These are phyloP conservation scores for Colletotrichum sp. DNA, from an alignment of 2,329 filamentous ascomycete species.

Conservation along the genomic window DNA sequence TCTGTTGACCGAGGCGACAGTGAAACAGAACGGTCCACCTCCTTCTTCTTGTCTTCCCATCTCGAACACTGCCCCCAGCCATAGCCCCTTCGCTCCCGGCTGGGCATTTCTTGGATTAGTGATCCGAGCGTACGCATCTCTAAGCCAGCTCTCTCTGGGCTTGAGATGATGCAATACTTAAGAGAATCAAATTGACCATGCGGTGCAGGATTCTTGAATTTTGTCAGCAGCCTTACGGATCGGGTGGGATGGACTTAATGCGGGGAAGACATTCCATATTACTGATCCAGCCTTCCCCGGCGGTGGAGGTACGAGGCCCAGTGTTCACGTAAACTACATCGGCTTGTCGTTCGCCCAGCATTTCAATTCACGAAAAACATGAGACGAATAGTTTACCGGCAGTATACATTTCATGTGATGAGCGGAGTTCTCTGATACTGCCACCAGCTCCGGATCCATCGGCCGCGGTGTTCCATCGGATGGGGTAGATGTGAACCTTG, in stretches of 20 bases:
- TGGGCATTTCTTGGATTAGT: not conserved
- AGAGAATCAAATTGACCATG: not conserved
- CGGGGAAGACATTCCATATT: not conserved
- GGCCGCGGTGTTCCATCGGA: slow-evolving; percentile 35
- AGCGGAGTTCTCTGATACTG: slow-evolving; percentile 39
- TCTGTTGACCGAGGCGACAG: not conserved
- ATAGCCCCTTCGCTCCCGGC: not conserved
- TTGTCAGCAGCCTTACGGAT: not conserved
- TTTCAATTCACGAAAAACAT: not conserved
- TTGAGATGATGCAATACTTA: not conserved
- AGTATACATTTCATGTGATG: not conserved
- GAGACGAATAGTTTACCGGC: not conserved
- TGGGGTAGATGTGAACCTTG: slow-evolving; percentile 38
- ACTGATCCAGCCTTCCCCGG: not conserved
- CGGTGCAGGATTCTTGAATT: not conserved
- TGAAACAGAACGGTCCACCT: not conserved
- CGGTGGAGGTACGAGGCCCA: not conserved
- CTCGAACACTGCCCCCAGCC: not conserved
- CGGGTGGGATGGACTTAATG: not conserved
- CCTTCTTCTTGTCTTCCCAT: not conserved
- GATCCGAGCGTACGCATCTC: not conserved
- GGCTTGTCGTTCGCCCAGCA: not conserved
- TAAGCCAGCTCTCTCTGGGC: not conserved
- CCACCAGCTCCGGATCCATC: slow-evolving; percentile 33
- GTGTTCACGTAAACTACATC: not conserved